A percentile compares a stretch with the other conserved stretches of the same genome.
Evolutionary conservation across 2,329 filamentous ascomycete genomes (phyloP).

Genomic region (Cadophora sp.): DNA sequence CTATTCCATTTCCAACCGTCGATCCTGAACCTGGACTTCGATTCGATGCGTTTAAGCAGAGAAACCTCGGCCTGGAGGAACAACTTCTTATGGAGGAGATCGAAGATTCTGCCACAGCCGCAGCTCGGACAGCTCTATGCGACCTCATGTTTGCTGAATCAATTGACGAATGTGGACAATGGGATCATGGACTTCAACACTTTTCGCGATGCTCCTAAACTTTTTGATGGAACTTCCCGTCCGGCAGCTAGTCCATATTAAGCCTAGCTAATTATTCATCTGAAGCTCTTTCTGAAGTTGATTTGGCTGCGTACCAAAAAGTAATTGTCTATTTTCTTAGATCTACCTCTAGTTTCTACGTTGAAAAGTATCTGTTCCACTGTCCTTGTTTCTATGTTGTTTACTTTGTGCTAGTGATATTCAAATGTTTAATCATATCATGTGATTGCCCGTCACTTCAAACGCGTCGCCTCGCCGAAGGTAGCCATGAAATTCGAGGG

Average conservation of each 20-base stretch:
- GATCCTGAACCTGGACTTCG: constrained; percentile 26
- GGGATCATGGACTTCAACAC: constrained; percentile 22
- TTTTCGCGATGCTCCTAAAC: constrained; percentile 15
- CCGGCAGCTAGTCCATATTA: constrained; percentile 3
- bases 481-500: not conserved
- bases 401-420: too few relatives aligned
- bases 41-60: constrained; percentile 42
- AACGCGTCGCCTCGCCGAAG: not conserved
- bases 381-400: too few relatives aligned
- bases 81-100: constrained; percentile 34
- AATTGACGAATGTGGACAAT: constrained; percentile 29
- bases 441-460: constrained; percentile 5
- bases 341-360: too few relatives aligned
- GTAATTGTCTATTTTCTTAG: too few relatives aligned
- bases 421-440: not conserved
- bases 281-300: not conserved
- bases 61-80: constrained; percentile 38
- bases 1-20: constrained; percentile 27
- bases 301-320: not conserved
- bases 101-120: constrained; percentile 38
- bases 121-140: constrained; percentile 42
- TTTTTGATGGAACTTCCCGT: constrained; percentile 16
- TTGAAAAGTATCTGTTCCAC: too few relatives aligned
- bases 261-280: not conserved
- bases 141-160: constrained; percentile 39